Percentiles rank a stretch among this genome's conserved stretches.
phyloP scores from a whole-genome alignment of 768 basidiomycete species.

The Lactifluus echinatus region DNA sequence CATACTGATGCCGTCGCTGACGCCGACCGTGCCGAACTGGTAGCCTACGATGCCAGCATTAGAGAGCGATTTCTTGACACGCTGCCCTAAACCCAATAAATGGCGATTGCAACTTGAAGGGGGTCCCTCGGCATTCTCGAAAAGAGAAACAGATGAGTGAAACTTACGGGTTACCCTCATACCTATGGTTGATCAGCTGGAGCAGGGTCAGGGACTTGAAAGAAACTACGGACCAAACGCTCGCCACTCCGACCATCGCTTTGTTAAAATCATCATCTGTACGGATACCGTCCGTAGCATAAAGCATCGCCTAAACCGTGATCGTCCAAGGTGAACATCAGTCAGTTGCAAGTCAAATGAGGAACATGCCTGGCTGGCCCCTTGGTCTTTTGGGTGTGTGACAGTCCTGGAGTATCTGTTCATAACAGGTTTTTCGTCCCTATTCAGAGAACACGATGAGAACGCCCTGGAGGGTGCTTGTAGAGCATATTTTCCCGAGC shows the following conservation, averaged over 20 bases:
- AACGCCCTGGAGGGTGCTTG: slow-evolving; percentile 13
- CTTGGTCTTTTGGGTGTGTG: slow-evolving; percentile 90
- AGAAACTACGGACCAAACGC: slow-evolving; percentile 70
- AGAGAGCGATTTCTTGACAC: slow-evolving; percentile 72
- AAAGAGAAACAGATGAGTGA: background rate
- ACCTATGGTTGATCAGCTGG: slow-evolving; percentile 46
- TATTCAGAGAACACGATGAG: slow-evolving; percentile 20
- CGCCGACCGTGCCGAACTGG: slow-evolving; percentile 96
- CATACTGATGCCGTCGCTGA: slow-evolving; percentile 98
- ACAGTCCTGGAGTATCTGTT: slow-evolving; percentile 70
- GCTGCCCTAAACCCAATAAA: slow-evolving; percentile 79
- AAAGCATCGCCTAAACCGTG: slow-evolving; percentile 80
- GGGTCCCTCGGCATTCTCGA: background rate
- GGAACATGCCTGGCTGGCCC: slow-evolving; percentile 72
- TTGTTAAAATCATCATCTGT: slow-evolving; percentile 82
- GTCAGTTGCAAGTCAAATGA: background rate
- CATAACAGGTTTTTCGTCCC: slow-evolving; percentile 29
- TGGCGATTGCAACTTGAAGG: slow-evolving; percentile 83
- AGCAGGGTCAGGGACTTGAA: slow-evolving; percentile 15
- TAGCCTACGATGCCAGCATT: slow-evolving; percentile 78
- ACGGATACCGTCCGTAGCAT: slow-evolving; percentile 90
- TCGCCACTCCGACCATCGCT: slow-evolving; percentile 95
- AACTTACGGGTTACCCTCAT: slow-evolving; percentile 95
- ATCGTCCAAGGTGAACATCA: background rate
- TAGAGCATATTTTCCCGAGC: slow-evolving; percentile 5